A percentile compares a stretch with the other conserved stretches of the same genome.
Evolutionary conservation across 306 rosid species (phyloP).

Genomic region (Glycyrrhiza uralensis): DNA sequence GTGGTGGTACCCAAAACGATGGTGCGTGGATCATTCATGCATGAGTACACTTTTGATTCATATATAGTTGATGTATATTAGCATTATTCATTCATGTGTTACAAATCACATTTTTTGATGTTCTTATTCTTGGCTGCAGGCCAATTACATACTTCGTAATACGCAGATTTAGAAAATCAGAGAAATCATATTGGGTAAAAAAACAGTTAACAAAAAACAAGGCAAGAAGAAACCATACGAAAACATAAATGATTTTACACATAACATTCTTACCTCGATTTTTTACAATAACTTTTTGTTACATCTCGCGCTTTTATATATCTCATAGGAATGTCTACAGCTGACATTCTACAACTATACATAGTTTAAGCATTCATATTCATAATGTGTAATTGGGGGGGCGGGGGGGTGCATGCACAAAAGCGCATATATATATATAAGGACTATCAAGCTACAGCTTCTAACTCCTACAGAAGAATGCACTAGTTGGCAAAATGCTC

Average conservation of each 20-base stretch:
- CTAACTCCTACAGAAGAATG: conserved; percentile 10
- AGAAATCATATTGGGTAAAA: neutral
- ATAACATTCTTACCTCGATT: neutral
- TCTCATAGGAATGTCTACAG: neutral
- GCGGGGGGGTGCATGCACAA: neutral
- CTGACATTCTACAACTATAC: neutral
- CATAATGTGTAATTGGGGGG: neutral
- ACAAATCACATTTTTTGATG: neutral
- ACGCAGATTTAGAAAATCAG: neutral
- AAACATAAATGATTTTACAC: neutral
- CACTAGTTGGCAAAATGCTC: neutral
- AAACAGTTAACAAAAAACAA: too few relatives aligned
- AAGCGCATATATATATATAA: too few relatives aligned
- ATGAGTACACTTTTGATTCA: too few relatives aligned
- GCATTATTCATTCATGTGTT: neutral
- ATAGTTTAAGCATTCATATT: neutral
- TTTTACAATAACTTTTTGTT: neutral
- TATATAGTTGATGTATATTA: neutral
- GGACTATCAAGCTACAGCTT: conserved; percentile 16
- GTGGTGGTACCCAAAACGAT: neutral
- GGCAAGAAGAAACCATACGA: neutral
- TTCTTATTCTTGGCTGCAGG: neutral
- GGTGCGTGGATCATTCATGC: neutral
- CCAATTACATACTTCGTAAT: neutral
- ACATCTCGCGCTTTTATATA: neutral